A percentile compares a stretch with the other conserved stretches of the same genome.
Conservation (phyloP, 139 green algal genomes). For the Chlorella sp. region DNA sequence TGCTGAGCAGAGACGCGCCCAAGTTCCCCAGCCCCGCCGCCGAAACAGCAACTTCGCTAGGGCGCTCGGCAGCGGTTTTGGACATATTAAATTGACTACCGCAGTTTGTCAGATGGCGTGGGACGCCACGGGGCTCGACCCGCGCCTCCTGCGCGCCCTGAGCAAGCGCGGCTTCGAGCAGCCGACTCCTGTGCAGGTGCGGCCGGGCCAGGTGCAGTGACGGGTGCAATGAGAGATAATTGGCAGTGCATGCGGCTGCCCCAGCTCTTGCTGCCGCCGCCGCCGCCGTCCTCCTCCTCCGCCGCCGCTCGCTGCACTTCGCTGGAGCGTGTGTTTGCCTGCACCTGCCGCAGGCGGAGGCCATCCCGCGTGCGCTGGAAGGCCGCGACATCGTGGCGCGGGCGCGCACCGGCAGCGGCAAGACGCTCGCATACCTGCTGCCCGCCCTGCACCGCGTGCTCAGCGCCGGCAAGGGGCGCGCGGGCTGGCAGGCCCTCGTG, state of each 20-base stretch:
- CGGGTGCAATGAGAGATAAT: not conserved
- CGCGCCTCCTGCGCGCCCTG: slow-evolving; percentile 74
- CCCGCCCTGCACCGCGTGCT: slow-evolving; percentile 80
- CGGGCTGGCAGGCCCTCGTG: slow-evolving; percentile 79
- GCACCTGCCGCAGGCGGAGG: slow-evolving; percentile 30
- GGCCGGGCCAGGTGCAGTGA: not conserved
- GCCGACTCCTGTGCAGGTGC: slow-evolving; percentile 75
- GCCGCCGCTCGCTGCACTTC: not conserved
- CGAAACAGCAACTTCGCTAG: no score
- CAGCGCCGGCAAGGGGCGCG: slow-evolving; percentile 34
- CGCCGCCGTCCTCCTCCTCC: not conserved
- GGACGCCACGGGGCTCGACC: slow-evolving; percentile 75
- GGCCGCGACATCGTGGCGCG: slow-evolving; percentile 85
- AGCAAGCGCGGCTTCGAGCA: slow-evolving; percentile 67
- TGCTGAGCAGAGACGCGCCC: no score
- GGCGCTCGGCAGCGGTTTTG: no score
- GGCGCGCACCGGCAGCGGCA: slow-evolving; percentile 87
- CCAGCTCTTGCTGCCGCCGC: not conserved
- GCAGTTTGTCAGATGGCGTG: slow-evolving; percentile 39
- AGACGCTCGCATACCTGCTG: slow-evolving; percentile 91
- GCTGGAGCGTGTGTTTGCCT: no score
- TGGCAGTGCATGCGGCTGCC: not conserved
- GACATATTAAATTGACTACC: no score
- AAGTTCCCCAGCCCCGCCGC: no score
- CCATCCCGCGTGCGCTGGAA: slow-evolving; percentile 77